Evolutionary conservation across 2,329 filamentous ascomycete genomes (phyloP).

Genomic region (Cladobotryum protrusum): DNA sequence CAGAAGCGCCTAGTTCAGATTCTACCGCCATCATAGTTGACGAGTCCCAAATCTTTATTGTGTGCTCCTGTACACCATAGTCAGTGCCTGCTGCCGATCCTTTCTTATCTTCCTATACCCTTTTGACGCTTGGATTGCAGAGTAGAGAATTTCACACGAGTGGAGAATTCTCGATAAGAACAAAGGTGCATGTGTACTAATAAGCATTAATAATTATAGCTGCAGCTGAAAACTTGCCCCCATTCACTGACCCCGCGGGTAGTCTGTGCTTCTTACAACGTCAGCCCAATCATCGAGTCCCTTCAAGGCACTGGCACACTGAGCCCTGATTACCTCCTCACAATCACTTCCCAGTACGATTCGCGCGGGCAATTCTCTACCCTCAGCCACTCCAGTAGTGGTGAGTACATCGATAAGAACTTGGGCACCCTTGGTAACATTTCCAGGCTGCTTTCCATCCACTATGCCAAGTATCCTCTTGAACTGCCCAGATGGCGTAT

Average conservation of each 20-base stretch:
- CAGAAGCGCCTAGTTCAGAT: too few relatives aligned
- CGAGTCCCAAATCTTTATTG: too few relatives aligned
- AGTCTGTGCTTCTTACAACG: conserved; percentile 20
- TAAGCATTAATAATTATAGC: too few relatives aligned
- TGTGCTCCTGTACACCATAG: too few relatives aligned
- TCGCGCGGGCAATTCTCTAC: conserved; percentile 45
- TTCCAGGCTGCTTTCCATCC: conserved; percentile 47
- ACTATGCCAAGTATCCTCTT: conserved; percentile 26
- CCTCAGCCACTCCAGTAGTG: conserved; percentile 38
- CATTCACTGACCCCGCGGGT: conserved; percentile 3
- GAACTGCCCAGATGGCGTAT: conserved; percentile 22
- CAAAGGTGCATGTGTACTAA: too few relatives aligned
- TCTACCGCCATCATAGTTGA: too few relatives aligned
- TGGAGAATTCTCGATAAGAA: too few relatives aligned
- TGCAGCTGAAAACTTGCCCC: too few relatives aligned
- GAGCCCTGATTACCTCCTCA: conserved; percentile 33
- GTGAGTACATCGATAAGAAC: conserved; percentile 52
- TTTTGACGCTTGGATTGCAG: too few relatives aligned
- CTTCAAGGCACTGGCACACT: conserved; percentile 36
- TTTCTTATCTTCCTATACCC: too few relatives aligned
- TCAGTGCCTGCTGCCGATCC: too few relatives aligned
- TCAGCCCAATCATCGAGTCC: conserved; percentile 45
- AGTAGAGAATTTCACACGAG: too few relatives aligned
- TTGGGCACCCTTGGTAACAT: conserved; percentile 46
- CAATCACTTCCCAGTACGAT: conserved; percentile 50